A percentile compares a stretch with the other conserved stretches of the same genome.
Conservation (phyloP, 192 early-diverging fungal genomes). For the Globomyces pollinis-pini region DNA sequence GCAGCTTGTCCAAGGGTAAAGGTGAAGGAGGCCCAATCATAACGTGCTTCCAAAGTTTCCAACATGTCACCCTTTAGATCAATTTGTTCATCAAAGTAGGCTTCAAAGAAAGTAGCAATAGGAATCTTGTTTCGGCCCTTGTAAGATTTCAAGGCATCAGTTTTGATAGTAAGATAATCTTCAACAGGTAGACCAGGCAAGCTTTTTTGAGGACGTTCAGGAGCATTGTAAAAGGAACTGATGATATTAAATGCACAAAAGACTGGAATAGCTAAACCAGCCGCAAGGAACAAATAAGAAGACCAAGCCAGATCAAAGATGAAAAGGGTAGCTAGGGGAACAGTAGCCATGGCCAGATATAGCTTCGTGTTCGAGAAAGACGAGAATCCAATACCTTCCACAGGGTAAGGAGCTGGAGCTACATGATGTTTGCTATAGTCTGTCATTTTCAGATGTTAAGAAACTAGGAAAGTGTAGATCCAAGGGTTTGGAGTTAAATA, state of each 20-base stretch:
- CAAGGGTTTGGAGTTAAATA: no score
- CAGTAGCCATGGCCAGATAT: conserved; percentile 46
- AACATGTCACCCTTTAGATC: conserved; percentile 81
- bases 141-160: conserved; percentile 71
- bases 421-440: conserved; percentile 2
- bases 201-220: conserved; percentile 49
- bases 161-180: conserved; percentile 85
- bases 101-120: conserved; percentile 96
- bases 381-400: conserved; percentile 80
- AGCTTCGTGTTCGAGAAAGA: conserved; percentile 71
- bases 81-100: conserved; percentile 93
- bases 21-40: conserved; percentile 90
- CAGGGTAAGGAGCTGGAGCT: conserved; percentile 40
- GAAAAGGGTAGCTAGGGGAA: conserved; percentile 61
- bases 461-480: no score
- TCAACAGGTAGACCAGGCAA: conserved; percentile 77
- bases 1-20: conserved; percentile 76
- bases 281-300: conserved; percentile 47
- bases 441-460: neutral
- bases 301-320: conserved; percentile 54
- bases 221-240: conserved; percentile 54
- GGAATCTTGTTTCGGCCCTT: conserved; percentile 78
- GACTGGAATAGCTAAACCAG: conserved; percentile 60
- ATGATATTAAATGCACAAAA: conserved; percentile 64
- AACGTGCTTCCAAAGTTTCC: conserved; percentile 78